Base-by-base conservation (phyloP, 306 rosid species). In the Mimosa bimucronata region DNA sequence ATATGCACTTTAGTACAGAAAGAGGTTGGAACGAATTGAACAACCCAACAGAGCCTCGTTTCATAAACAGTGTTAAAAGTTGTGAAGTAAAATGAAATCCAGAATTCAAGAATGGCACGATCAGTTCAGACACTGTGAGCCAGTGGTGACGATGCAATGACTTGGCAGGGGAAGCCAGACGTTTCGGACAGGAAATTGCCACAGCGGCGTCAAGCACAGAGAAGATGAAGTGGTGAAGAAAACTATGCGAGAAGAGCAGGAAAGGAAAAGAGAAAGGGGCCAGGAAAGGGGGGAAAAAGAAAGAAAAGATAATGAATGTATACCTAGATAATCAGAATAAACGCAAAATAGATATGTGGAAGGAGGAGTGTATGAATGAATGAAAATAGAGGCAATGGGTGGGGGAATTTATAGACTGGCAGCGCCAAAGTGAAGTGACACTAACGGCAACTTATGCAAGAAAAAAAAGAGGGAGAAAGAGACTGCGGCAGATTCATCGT, bases 341-440 rank as follows among this genome's bases (percentile, higher is more conserved):
- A 85, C 86, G 84, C 73, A 82, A 82, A 79, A 82, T 14, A 64
- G 73, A 79, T 34, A 13, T 40, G 77, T 45, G 48, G 76, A 40
- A 64, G 75, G 62, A 34, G 76, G 40, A 25, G 80, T 46, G 72
- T 77, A 44, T 67, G 78, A 77, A 80, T 75, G 82, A 71, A 80
- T 88, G 82, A 2, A 82, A 50, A 60, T 4, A 21, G 72, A 73
- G 37, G 81, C 0, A 77, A 52, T 13, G 71, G 55, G 23, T n/a
- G 81, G 23, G 23, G 65, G 19, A 55, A 82, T 87, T 87, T 85
- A 87, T 87, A 85, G 88, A 48, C 46, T 18, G 45, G 68, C 80
- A 66, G 80, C 67, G 65, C 80, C 13, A 81, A 79, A 83, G 62
- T 9, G 15, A 13, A 29, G 5, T 18, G 44, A 65, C 2, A 18